phyloP scores from a whole-genome alignment of 148 eudicot genomes.

The Chenopodium berlandieri region DNA sequence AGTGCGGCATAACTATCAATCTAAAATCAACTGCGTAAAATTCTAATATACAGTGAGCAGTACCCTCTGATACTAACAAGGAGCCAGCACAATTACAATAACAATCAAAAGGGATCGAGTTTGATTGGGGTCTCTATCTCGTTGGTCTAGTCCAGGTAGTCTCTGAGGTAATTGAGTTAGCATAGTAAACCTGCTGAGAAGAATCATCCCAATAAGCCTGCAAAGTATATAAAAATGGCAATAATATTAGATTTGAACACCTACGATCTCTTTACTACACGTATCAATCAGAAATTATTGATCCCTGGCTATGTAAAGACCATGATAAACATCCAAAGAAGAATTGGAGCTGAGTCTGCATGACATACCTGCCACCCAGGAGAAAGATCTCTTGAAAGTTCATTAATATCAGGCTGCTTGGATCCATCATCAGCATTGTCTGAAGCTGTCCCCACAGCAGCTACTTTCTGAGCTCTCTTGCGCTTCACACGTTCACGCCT shows the following conservation, averaged over 20 bases:
- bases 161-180: slow-evolving; percentile 68
- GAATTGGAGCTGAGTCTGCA: background rate
- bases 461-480: slow-evolving; percentile 62
- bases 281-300: too few relatives aligned
- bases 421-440: slow-evolving; percentile 32
- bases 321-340: background rate
- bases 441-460: slow-evolving; percentile 35
- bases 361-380: slow-evolving; percentile 84
- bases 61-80: slow-evolving; percentile 3
- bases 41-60: background rate
- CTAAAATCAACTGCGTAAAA: background rate
- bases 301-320: background rate
- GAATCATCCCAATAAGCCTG: slow-evolving; percentile 92
- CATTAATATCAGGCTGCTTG: slow-evolving; percentile 57
- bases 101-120: background rate
- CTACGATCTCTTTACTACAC: background rate
- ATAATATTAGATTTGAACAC: background rate
- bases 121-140: background rate
- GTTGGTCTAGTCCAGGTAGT: slow-evolving; percentile 82
- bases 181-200: slow-evolving; percentile 74
- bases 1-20: background rate
- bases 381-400: slow-evolving; percentile 72
- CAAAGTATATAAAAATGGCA: background rate
- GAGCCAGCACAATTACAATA: background rate
- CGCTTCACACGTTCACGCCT: slow-evolving; percentile 99